phyloP scores from a whole-genome alignment of 208 protist species.

The Trypanosoma lewisi region DNA sequence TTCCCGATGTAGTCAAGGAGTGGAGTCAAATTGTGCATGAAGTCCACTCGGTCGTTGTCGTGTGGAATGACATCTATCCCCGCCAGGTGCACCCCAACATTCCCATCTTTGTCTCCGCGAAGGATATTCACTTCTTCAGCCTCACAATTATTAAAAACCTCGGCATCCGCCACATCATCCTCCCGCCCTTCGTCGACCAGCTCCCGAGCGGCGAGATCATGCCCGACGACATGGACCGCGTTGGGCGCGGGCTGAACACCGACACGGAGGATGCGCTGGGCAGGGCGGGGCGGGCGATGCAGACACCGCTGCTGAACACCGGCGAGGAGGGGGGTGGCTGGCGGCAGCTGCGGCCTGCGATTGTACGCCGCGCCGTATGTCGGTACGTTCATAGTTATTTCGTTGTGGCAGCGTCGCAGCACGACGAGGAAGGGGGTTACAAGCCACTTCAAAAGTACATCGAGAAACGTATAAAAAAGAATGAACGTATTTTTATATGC shows the following conservation, averaged over 20 bases:
- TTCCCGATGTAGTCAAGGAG: conserved; percentile 58
- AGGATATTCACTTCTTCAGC: conserved; percentile 17
- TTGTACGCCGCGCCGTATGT: conserved; percentile 33
- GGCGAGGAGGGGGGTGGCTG: background rate
- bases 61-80: conserved; percentile 83
- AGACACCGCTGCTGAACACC: conserved; percentile 4
- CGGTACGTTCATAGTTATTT: conserved; percentile 59
- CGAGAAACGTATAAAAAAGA: conserved; percentile 20
- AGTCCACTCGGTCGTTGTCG: conserved; percentile 33
- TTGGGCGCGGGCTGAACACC: background rate
- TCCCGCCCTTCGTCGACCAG: background rate
- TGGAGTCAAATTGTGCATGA: conserved; percentile 42
- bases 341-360: conserved; percentile 16
- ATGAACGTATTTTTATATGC: conserved; percentile 42
- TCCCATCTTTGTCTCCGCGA: conserved; percentile 15
- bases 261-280: background rate
- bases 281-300: background rate
- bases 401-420: conserved; percentile 39
- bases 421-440: conserved; percentile 41
- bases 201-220: conserved; percentile 2
- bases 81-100: conserved; percentile 12
- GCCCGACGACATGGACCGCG: conserved; percentile 7
- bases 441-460: conserved; percentile 39
- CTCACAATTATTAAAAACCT: conserved; percentile 9
- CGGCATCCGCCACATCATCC: conserved; percentile 11